These are phyloP conservation scores for Diaporthe ilicicola DNA, from an alignment of 2,329 filamentous ascomycete genomes.

Conservation along the genomic window DNA sequence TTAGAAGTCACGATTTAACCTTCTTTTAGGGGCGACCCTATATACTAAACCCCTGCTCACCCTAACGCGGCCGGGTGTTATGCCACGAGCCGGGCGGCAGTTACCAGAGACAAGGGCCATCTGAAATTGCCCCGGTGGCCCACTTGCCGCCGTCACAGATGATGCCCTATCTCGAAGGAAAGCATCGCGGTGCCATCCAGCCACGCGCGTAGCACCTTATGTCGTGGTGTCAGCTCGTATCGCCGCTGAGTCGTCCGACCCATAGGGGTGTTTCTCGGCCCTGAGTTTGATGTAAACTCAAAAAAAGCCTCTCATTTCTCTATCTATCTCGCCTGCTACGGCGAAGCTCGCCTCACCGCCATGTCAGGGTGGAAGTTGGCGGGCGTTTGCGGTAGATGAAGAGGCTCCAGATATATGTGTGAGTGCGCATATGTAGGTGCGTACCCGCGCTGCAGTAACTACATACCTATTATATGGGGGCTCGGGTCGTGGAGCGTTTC, in stretches of 20 bases:
- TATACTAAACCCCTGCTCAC: not conserved
- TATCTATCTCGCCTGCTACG: conserved; percentile 13
- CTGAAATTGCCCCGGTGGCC: not conserved
- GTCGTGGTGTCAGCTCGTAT: conserved; percentile 3
- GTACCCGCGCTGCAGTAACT: conserved; percentile 3
- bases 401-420: not conserved
- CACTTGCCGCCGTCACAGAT: not conserved
- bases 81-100: conserved; percentile 4
- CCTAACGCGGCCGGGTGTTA: not conserved
- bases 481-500: conserved; percentile 11
- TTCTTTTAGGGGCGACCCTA: no score
- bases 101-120: not conserved
- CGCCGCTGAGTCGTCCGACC: not conserved
- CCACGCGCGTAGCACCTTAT: not conserved
- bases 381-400: conserved; percentile 18
- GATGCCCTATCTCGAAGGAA: not conserved
- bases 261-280: not conserved
- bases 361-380: not conserved
- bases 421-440: not conserved
- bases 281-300: not conserved
- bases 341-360: conserved; percentile 22
- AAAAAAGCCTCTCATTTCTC: not conserved
- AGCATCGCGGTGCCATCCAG: conserved; percentile 6
- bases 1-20: no score
- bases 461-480: not conserved